Evolutionary conservation across 2,329 filamentous ascomycete species (phyloP).

Genomic region (Amauroascus verrucosus): DNA sequence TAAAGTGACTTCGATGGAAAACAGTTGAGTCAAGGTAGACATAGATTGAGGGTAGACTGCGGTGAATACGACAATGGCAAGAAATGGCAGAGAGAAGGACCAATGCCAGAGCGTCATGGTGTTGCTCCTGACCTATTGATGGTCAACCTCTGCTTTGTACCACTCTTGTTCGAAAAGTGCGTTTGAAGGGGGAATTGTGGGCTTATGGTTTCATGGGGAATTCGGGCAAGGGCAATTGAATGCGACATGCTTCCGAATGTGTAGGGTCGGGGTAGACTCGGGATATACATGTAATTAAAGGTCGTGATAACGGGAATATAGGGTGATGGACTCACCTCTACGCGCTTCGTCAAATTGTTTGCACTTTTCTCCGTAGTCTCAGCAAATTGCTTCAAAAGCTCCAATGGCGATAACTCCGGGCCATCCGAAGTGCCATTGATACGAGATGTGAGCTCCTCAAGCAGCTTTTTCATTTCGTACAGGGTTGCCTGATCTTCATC

Average conservation of each 20-base stretch:
- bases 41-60: constrained; percentile 14
- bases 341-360: constrained; percentile 34
- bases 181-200: background rate
- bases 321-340: constrained; percentile 29
- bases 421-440: constrained; percentile 26
- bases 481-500: constrained; percentile 34
- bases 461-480: constrained; percentile 33
- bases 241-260: background rate
- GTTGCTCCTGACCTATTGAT: constrained; percentile 16
- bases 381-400: constrained; percentile 37
- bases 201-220: background rate
- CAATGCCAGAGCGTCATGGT: constrained; percentile 17
- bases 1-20: constrained; percentile 15
- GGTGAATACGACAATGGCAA: constrained; percentile 15
- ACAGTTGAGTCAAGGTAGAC: constrained; percentile 10
- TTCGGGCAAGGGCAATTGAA: background rate
- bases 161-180: background rate
- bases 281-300: background rate
- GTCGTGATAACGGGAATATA: constrained; percentile 2
- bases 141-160: constrained; percentile 17
- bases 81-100: constrained; percentile 16
- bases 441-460: constrained; percentile 32
- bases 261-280: background rate
- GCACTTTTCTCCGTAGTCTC: constrained; percentile 48
- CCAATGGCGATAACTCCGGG: constrained; percentile 29